These are phyloP conservation scores for Basidiobolus meristosporus DNA, from an alignment of 371 early-diverging fungal species.

Conservation along the genomic window DNA sequence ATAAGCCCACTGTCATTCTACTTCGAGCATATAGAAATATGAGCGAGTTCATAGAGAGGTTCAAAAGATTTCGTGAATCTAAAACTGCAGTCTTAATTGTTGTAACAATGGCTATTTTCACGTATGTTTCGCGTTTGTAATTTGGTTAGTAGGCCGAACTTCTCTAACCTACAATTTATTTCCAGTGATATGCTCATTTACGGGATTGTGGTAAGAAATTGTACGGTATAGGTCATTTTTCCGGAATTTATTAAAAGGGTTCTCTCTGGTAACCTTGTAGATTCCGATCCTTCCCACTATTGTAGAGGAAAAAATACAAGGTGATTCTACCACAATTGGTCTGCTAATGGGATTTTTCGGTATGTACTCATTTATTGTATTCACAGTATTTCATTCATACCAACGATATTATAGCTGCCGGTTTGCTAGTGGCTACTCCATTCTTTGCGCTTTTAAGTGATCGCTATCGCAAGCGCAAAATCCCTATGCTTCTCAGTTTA, in stretches of 20 bases:
- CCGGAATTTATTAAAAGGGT: too few relatives aligned
- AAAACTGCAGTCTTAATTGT: conserved; percentile 1
- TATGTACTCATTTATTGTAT: conserved; percentile 4
- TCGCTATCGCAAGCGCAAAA: conserved; percentile 36
- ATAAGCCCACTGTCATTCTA: too few relatives aligned
- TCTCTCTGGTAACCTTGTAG: too few relatives aligned
- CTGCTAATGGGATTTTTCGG: conserved; percentile 68
- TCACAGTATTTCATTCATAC: neutral
- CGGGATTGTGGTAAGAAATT: conserved; percentile 1
- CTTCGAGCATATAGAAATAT: too few relatives aligned
- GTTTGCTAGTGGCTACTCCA: conserved; percentile 57
- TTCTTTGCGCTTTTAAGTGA: conserved; percentile 61
- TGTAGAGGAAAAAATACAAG: conserved; percentile 36
- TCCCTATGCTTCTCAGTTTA: conserved; percentile 63
- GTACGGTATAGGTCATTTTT: neutral
- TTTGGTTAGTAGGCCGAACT: too few relatives aligned
- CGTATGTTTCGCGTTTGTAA: neutral
- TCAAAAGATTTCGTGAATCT: conserved; percentile 1
- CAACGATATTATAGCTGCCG: conserved; percentile 35
- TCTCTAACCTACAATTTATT: neutral
- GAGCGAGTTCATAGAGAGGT: too few relatives aligned
- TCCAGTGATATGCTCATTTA: conserved; percentile 5
- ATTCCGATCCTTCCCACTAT: conserved; percentile 67
- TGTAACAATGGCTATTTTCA: conserved; percentile 1
- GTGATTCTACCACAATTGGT: conserved; percentile 43